phyloP scores from a whole-genome alignment of 2,329 filamentous ascomycete species.

The Fusarium sp. region DNA sequence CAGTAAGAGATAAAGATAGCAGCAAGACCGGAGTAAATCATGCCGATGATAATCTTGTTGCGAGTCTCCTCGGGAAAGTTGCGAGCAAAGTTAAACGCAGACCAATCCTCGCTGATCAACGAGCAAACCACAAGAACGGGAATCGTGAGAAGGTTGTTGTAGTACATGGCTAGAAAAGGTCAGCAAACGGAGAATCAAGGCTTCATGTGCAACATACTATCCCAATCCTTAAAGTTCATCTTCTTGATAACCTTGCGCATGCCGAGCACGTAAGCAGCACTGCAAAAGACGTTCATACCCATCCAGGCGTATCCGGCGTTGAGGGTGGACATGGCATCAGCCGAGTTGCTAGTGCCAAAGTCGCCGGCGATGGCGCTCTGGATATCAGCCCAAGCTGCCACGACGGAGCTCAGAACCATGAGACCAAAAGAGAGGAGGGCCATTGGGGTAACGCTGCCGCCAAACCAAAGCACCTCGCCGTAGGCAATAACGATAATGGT shows the following conservation, averaged over 20 bases:
- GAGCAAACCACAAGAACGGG: constrained; percentile 88
- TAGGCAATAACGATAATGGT: constrained; percentile 99
- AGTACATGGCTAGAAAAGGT: constrained; percentile 88
- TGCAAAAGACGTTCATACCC: constrained; percentile 96
- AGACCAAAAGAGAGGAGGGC: constrained; percentile 93
- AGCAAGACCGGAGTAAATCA: constrained; percentile 93
- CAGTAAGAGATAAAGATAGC: constrained; percentile 99
- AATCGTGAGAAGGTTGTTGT: constrained; percentile 98
- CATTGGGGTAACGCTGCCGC: constrained; percentile 88
- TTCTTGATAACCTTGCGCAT: constrained; percentile 99
- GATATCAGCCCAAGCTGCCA: constrained; percentile 98
- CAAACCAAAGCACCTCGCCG: constrained; percentile 98
- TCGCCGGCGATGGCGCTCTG: constrained; percentile 81
- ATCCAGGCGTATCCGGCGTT: constrained; percentile 99
- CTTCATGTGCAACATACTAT: constrained; percentile 75
- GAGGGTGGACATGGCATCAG: constrained; percentile 84
- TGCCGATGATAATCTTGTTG: constrained; percentile 84
- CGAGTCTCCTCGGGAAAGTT: constrained; percentile 91
- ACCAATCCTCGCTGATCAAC: constrained; percentile 92
- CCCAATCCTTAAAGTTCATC: constrained; percentile 99
- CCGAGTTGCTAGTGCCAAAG: constrained; percentile 68
- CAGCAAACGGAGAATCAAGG: constrained; percentile 41
- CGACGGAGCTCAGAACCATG: constrained; percentile 94
- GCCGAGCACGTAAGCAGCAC: constrained; percentile 86
- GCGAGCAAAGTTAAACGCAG: constrained; percentile 79